Evolutionary conservation across 2,329 filamentous ascomycete genomes (phyloP).

Genomic region (Knoxdaviesia capensis): DNA sequence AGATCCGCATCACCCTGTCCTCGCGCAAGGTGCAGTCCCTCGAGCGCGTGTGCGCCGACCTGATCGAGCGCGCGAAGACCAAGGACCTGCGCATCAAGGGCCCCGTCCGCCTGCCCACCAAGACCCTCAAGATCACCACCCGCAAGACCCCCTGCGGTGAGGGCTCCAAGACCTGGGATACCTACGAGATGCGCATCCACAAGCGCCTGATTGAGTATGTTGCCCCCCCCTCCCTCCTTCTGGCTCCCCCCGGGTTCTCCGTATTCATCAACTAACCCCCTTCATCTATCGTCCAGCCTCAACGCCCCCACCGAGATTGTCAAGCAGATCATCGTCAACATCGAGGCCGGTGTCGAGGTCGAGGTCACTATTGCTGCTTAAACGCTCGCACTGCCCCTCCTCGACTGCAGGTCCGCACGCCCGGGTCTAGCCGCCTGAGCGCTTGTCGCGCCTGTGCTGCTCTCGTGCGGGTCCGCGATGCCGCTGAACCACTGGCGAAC

Average conservation of each 20-base stretch:
- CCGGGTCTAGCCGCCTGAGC: no score
- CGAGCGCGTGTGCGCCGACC: constrained; percentile 95
- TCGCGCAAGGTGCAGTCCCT: constrained; percentile 85
- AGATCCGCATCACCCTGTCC: constrained; percentile 96
- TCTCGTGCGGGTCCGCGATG: no score
- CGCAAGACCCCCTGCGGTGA: constrained; percentile 99
- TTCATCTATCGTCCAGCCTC: constrained; percentile 28
- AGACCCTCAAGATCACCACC: constrained; percentile 91
- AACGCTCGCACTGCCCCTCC: constrained; percentile 8
- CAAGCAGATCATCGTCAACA: constrained; percentile 94
- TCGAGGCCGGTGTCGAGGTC: constrained; percentile 82
- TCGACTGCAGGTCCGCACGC: no score
- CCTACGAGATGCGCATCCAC: constrained; percentile 98
- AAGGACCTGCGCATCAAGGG: constrained; percentile 99
- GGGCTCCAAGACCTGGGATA: constrained; percentile 99
- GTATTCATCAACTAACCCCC: background rate
- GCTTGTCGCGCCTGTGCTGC: no score
- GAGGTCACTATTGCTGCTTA: constrained; percentile 84
- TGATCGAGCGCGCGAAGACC: constrained; percentile 94
- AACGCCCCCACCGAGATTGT: constrained; percentile 95
- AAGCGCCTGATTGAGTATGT: constrained; percentile 89
- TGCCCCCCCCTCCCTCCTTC: background rate
- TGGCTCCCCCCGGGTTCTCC: background rate
- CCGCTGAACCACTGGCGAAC: no score
- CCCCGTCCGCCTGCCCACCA: constrained; percentile 79